Evolutionary conservation across 257 asterid species (phyloP).

Genomic region (Galeopsis tetrahit): DNA sequence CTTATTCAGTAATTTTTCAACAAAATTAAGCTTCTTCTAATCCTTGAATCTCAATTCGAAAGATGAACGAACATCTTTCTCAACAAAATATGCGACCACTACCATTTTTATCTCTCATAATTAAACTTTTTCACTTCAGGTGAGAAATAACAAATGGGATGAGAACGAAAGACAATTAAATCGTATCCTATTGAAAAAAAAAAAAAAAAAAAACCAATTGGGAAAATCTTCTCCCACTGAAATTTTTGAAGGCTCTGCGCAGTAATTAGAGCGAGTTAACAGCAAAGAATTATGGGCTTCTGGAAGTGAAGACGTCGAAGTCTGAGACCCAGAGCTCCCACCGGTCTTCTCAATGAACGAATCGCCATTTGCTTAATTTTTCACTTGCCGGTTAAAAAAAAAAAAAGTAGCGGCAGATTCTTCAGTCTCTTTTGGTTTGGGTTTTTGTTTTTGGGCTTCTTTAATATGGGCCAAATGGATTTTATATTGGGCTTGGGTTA

Average conservation of each 20-base stretch:
- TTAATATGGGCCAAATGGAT: not conserved
- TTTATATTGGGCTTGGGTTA: not conserved
- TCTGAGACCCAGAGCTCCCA: conserved; percentile 37
- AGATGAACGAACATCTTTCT: not conserved
- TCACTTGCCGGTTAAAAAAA: not conserved
- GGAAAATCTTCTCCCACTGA: conserved; percentile 13
- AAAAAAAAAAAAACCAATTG: not conserved
- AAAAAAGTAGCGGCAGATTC: not conserved
- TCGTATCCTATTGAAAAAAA: not conserved
- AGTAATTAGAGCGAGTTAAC: conserved; percentile 21
- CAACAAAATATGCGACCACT: not conserved
- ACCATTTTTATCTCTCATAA: not conserved
- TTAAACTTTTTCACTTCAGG: not conserved
- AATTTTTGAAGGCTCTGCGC: conserved; percentile 37
- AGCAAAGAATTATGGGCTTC: conserved; percentile 24
- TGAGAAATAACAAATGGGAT: not conserved
- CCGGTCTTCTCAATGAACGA: conserved; percentile 44
- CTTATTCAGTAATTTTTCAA: not conserved
- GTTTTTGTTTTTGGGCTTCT: not conserved
- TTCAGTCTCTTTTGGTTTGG: not conserved
- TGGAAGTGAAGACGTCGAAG: conserved; percentile 34
- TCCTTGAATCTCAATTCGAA: not conserved
- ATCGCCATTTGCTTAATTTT: conserved; percentile 47
- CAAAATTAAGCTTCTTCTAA: conserved; percentile 6
- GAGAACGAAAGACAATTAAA: not conserved